Base-by-base conservation (phyloP, 768 basidiomycete genomes). In the Rhodotorula diobovata region DNA sequence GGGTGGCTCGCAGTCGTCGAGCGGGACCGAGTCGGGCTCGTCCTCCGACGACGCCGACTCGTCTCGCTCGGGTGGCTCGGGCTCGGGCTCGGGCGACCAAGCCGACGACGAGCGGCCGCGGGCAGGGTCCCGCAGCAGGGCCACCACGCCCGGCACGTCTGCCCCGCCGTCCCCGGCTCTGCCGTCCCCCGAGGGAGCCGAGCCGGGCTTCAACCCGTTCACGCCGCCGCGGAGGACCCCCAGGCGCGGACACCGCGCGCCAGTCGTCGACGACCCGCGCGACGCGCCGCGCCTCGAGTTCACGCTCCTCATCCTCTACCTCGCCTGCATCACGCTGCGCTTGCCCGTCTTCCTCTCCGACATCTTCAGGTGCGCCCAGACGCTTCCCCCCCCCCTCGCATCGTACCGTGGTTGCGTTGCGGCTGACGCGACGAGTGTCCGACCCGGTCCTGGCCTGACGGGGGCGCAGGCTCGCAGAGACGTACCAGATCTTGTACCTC, bases 341-440 rank as follows among this genome's bases (percentile, higher is more conserved):
- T 56, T 75, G 4, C 74, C 74, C 16, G 65, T 72, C 30, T 61
- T 72, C 35, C 58, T 75, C 5, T 54, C 64, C 35, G 74, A 75
- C 43, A 57, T 75, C 41, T 63, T 72, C n/a, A 57, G 59, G 70
- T 71, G 23, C 51, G 70, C 56, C 46, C 1, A 2, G 3, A 18
- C 51, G 14, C 9, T 41, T 35, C 50, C 2, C 9, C 37, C 53
- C 1, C 18, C 25, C 9, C 41, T 39, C 16, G 4, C 10, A 8
- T 32, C 16, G 20, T 23, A 15, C 1, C 34, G n/a, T n/a, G n/a
- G n/a, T n/a, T n/a, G n/a, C 35, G 18, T 35, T 7, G 35, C 20
- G 41, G 34, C 30, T 32, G 18, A 28, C 43, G n/a, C 1, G 12
- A 30, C 37, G 18, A 56, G 30, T 15, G 15, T 0, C 15, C 25